Base-by-base conservation (phyloP, 2,329 filamentous ascomycete species). In the Cladosporium sp. region DNA sequence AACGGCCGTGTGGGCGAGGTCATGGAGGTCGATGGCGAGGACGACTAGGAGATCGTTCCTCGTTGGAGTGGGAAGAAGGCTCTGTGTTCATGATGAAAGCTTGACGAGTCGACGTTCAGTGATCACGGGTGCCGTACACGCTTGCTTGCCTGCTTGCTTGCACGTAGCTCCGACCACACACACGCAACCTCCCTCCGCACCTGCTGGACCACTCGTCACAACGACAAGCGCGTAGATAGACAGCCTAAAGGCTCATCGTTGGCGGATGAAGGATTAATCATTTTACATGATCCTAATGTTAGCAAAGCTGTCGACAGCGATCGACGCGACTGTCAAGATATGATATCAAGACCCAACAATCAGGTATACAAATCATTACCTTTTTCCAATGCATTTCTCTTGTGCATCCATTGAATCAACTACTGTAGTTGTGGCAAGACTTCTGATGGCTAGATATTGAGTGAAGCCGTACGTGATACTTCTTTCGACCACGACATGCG, bases 11-110 rank as follows among this genome's bases (percentile, higher is more conserved):
- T 33, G 4, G 68, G 67, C 2, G 70, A 70, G 60, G 71, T 67
- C 21, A 70, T 72, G 66, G 70, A 71, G 56, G 71, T 72, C 31
- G 72, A 73, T 40, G 67, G 44, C 50, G 67, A 67, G n/a, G 67
- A 63, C 11, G 67, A 69, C 55, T 65, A 65, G 63, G 56, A 52
- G 55, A 60, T 65, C 28, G 31, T 60, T 18, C 44, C 63, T 60
- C 63, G 62, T 21, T 62, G 59, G 59, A 52, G 29, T 40, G 31
- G 16, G 46, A 62, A 23, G 12, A 18, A 26, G 59, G n/a, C 40
- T 21, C 14, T 46, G 21, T 31, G 2, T 16, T 18, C 16, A 21
- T 49, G 46, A 49, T 23, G 57, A 50, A 29, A 28, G 55, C 14
- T 33, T 57, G 23, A 29, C 14, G 49, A 26, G 16, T 26, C 49